phyloP scores from a whole-genome alignment of 495 filamentous ascomycete genomes.

The Neurospora sp. region DNA sequence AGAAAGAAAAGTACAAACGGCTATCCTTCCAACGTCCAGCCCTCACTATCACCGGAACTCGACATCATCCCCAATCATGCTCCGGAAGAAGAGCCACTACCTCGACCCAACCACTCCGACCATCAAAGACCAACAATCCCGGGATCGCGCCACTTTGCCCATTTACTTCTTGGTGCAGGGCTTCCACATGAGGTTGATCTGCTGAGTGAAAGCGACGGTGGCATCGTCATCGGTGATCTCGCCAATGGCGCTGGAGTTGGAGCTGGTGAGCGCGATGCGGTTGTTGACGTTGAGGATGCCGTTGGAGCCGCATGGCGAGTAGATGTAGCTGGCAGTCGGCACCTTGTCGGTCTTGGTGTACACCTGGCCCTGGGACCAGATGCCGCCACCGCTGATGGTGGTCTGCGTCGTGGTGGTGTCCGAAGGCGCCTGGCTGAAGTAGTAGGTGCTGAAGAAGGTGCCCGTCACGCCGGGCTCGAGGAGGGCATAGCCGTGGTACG shows the following conservation, averaged over 20 bases:
- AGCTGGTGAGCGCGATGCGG: slow-evolving; percentile 41
- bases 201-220: slow-evolving; percentile 45
- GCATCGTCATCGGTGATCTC: slow-evolving; percentile 47
- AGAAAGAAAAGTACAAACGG: neutral
- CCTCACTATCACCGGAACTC: neutral
- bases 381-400: slow-evolving; percentile 35
- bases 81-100: neutral
- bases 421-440: slow-evolving; percentile 41
- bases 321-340: slow-evolving; percentile 43
- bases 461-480: slow-evolving; percentile 44
- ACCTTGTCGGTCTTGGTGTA: slow-evolving; percentile 48
- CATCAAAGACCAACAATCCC: neutral
- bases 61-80: neutral
- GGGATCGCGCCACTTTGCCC: neutral
- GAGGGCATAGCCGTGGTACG: slow-evolving; percentile 48
- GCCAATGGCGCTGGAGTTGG: slow-evolving; percentile 32
- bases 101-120: neutral
- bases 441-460: slow-evolving; percentile 47
- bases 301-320: slow-evolving; percentile 44
- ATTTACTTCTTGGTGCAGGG: slow-evolving; percentile 28
- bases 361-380: slow-evolving; percentile 38
- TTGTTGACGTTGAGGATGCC: slow-evolving; percentile 53
- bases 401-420: slow-evolving; percentile 42
- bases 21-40: neutral
- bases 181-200: slow-evolving; percentile 43